Evolutionary conservation across 1,139 yeast species (phyloP), one percentile per base, ranked within the genome.

Genomic region (Sugiyamaella neomexicana): DNA sequence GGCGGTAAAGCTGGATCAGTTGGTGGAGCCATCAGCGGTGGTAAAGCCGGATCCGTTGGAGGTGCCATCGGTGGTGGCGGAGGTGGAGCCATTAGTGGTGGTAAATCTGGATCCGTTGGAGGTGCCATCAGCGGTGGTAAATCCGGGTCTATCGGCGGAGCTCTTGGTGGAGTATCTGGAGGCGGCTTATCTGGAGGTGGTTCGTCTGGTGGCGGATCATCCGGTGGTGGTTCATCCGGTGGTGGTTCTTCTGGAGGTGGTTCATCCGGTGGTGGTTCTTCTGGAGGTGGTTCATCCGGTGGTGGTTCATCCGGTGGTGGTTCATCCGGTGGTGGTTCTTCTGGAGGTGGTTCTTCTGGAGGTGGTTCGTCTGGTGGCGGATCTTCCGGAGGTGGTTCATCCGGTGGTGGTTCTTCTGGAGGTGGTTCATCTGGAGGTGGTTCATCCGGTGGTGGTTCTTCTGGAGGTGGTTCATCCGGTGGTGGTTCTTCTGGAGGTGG

Each of bases 361-460:
- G 25, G 13, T 15, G 27, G 23, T n/a, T 29, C 37, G 5, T 29
- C 37, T 29, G 38, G 48, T 23, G 38, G 38, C 29, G 34, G 23
- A 17, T 13, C 10, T 2, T 37, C 23, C 17, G 40, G 40, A 2
- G 40, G 40, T 5, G 40, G 40, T 15, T 13, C 9, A 8, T 37
- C 40, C 17, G 40, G 40, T 15, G 40, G 23, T 12, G 23, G 23
- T 37, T 9, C 10, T 4, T 29, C 34, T 12, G 34, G 34, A 2
- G 40, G 40, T 37, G 40, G 31, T 16, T 9, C 13, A n/a, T 20
- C 31, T 23, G 31, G 44, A 5, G 44, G 44, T 40, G 44, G 31
- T 37, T n/a, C 10, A 15, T 15, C 23, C 16, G 40, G 23, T 2
- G 40, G 40, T 16, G 40, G 23, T 10, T 17, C 23, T 3, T 17